A percentile compares a stretch with the other conserved stretches of the same genome.
Evolutionary conservation across 306 rosid genomes (phyloP).

Genomic region (Pyrus bretschneideri): DNA sequence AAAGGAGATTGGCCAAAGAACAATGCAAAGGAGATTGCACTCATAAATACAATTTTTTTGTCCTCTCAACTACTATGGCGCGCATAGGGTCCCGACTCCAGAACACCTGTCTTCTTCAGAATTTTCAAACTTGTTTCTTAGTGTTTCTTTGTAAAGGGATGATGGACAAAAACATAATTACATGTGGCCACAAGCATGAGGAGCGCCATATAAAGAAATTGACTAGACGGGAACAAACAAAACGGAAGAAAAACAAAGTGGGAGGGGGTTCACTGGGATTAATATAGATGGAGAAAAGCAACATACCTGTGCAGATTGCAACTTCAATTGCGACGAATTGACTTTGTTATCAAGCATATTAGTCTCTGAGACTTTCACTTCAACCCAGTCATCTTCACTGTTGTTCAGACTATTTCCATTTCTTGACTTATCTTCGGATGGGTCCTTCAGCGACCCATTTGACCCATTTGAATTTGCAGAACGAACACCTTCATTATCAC

Average conservation of each 20-base stretch:
- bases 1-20: neutral
- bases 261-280: neutral
- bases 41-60: neutral
- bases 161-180: neutral
- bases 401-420: conserved; percentile 16
- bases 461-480: conserved; percentile 23
- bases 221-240: neutral
- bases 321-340: conserved; percentile 14
- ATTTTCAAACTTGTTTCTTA: neutral
- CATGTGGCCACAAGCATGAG: neutral
- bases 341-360: conserved; percentile 4
- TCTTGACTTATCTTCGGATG: conserved; percentile 27
- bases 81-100: neutral
- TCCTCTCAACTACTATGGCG: neutral
- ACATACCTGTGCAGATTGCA: conserved; percentile 42
- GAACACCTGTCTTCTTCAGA: neutral
- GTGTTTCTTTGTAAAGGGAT: neutral
- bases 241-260: neutral
- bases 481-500: conserved; percentile 16
- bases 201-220: neutral
- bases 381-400: conserved; percentile 85
- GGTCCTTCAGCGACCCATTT: conserved; percentile 19
- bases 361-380: conserved; percentile 45
- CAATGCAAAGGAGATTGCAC: neutral
- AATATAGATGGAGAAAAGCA: neutral